Percentiles rank a stretch among this genome's conserved stretches.
Conservation (phyloP, 1,284 basidiomycete species). For the Sanghuangporus baumii region DNA sequence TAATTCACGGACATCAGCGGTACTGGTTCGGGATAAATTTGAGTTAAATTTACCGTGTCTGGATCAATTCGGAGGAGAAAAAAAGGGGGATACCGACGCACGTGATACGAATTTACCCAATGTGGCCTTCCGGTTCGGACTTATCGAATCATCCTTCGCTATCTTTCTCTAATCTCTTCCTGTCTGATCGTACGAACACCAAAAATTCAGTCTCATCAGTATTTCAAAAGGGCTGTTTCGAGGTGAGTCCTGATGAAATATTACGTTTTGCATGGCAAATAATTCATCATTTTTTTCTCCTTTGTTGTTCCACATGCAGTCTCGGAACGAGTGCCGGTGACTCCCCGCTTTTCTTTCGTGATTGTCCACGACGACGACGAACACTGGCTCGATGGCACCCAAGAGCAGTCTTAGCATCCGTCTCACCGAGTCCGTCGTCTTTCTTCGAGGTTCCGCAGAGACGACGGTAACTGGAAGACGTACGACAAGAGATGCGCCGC, state of each 20-base stretch:
- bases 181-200: background rate
- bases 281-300: background rate
- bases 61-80: no score
- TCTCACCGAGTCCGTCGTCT: slow-evolving; percentile 80
- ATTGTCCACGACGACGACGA: background rate
- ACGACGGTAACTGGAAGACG: slow-evolving; percentile 38
- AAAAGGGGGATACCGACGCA: background rate
- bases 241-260: background rate
- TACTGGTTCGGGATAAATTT: no score
- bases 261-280: background rate
- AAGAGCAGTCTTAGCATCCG: slow-evolving; percentile 53
- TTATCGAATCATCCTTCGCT: background rate
- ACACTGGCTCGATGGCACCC: slow-evolving; percentile 1
- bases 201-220: background rate
- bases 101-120: background rate
- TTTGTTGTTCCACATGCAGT: background rate
- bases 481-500: slow-evolving; percentile 41
- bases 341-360: background rate
- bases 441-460: slow-evolving; percentile 54
- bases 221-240: background rate
- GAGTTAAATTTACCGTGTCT: no score
- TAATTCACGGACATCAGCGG: background rate
- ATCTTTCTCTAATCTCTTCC: background rate
- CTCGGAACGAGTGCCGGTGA: background rate
- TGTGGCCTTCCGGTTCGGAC: background rate